A percentile compares a stretch with the other conserved stretches of the same genome.
Evolutionary conservation across 495 filamentous ascomycete genomes (phyloP).

Genomic region (Trichoderma asperelloides): DNA sequence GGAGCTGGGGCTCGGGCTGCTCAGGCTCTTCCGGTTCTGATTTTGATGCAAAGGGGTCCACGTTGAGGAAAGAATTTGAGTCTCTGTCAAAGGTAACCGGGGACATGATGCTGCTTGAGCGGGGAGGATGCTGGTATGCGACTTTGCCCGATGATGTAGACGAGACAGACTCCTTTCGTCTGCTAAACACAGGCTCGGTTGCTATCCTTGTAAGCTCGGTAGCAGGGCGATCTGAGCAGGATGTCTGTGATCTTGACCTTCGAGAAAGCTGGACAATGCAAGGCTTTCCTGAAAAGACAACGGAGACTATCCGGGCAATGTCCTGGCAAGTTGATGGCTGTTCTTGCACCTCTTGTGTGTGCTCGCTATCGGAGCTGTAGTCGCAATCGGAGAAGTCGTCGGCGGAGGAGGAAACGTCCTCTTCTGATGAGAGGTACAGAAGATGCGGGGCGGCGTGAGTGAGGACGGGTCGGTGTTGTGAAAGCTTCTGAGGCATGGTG

Average conservation of each 20-base stretch:
- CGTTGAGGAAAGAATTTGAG: conserved; percentile 33
- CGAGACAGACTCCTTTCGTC: conserved; percentile 9
- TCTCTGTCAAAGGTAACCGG: conserved; percentile 27
- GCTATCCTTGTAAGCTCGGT: conserved; percentile 21
- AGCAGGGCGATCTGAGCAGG: not conserved
- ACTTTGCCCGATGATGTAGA: conserved; percentile 16
- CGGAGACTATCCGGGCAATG: conserved; percentile 39
- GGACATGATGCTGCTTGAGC: conserved; percentile 25
- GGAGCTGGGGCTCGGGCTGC: conserved; percentile 20
- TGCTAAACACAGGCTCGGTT: conserved; percentile 10
- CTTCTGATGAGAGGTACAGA: conserved; percentile 43
- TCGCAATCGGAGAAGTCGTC: conserved; percentile 43
- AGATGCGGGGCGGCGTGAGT: conserved; percentile 30
- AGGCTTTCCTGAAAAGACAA: conserved; percentile 39
- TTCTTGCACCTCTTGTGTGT: conserved; percentile 16
- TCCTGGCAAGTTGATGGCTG: conserved; percentile 35
- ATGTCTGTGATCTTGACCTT: conserved; percentile 5
- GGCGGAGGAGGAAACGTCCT: conserved; percentile 41
- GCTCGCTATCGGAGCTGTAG: conserved; percentile 27
- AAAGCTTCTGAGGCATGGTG: conserved; percentile 27
- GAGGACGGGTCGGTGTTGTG: conserved; percentile 16
- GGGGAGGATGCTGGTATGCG: conserved; percentile 14
- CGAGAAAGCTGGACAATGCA: conserved; percentile 26
- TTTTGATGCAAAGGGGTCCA: conserved; percentile 34
- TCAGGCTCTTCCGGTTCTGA: conserved; percentile 12